These are phyloP conservation scores for Nepenthes gracilis DNA, from an alignment of 148 eudicot species.

Conservation along the genomic window DNA sequence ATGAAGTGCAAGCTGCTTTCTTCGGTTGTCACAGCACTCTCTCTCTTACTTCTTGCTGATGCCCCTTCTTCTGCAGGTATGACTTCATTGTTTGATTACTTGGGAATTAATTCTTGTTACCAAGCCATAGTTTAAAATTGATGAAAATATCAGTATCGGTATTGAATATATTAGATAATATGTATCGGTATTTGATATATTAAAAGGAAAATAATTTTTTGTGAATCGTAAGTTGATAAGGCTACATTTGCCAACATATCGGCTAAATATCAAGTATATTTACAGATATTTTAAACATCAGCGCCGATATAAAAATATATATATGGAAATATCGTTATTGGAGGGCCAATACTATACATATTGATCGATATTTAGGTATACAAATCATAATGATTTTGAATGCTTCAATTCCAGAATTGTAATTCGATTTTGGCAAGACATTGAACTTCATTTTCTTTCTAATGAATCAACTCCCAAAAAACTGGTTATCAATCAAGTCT, in stretches of 20 bases:
- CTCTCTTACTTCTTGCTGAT: constrained; percentile 42
- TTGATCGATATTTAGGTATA: no score
- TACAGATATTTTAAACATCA: no score
- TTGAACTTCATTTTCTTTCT: not conserved
- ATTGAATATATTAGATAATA: no score
- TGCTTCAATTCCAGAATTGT: not conserved
- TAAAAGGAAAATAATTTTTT: no score
- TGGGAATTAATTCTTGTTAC: not conserved
- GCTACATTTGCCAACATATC: no score
- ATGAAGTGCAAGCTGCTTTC: constrained; percentile 37
- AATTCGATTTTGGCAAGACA: not conserved
- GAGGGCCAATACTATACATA: no score
- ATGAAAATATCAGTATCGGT: no score
- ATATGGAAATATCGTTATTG: no score
- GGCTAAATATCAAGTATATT: no score
- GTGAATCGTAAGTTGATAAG: no score
- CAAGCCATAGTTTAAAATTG: not conserved
- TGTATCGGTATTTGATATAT: no score
- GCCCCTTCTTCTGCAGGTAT: constrained; percentile 35
- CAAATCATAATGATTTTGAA: not conserved
- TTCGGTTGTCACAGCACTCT: constrained; percentile 59
- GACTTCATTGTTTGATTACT: not conserved
- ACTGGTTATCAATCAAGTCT: not conserved
- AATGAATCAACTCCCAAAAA: not conserved
- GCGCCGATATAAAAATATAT: no score